phyloP scores from a whole-genome alignment of 2,329 filamentous ascomycete species.

The Botryotinia convoluta region DNA sequence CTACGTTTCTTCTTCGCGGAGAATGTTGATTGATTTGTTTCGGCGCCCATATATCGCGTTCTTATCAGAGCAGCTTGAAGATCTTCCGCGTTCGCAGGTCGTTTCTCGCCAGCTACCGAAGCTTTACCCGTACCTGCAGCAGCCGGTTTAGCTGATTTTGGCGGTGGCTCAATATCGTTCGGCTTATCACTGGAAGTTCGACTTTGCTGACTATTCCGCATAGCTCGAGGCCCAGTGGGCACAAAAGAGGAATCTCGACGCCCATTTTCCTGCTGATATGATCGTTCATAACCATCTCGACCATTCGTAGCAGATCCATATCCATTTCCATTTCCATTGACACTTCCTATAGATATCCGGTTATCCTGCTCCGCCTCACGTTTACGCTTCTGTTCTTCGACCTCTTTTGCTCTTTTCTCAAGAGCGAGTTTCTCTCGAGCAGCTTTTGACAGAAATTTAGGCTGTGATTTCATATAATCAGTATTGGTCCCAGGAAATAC shows the following conservation, averaged over 20 bases:
- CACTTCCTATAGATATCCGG: conserved; percentile 27
- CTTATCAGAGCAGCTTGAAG: conserved; percentile 73
- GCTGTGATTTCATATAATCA: conserved; percentile 45
- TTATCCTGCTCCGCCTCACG: conserved; percentile 35
- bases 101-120: conserved; percentile 40
- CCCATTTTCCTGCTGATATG: conserved; percentile 29
- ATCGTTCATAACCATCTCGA: conserved; percentile 28
- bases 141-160: conserved; percentile 27
- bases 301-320: conserved; percentile 26
- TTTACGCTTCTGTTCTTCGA: conserved; percentile 58
- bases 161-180: conserved; percentile 34
- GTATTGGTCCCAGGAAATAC: conserved; percentile 27
- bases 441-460: conserved; percentile 81
- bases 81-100: conserved; percentile 48
- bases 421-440: conserved; percentile 77
- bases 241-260: conserved; percentile 41
- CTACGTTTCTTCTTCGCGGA: conserved; percentile 95
- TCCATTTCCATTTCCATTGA: conserved; percentile 16
- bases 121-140: conserved; percentile 33
- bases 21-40: conserved; percentile 82
- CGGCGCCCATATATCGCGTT: conserved; percentile 86
- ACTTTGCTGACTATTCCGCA: conserved; percentile 45
- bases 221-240: conserved; percentile 71
- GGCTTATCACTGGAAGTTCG: conserved; percentile 14
- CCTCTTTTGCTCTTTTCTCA: conserved; percentile 73